Evolutionary conservation across 352 stramenopile genomes (phyloP).

Genomic region (Phytopythium cucurbitacearum): DNA sequence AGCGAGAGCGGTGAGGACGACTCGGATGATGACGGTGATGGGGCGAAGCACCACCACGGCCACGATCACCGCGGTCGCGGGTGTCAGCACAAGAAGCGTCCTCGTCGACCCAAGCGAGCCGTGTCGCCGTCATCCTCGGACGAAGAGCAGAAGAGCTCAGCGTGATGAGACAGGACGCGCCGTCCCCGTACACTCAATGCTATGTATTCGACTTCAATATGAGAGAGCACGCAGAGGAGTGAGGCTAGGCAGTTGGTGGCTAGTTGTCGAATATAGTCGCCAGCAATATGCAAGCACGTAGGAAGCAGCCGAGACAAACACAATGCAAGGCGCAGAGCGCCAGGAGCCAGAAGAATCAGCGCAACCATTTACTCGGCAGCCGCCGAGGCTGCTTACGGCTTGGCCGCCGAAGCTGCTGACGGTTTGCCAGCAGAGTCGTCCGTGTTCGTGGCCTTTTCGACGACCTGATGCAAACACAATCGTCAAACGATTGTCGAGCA

Average conservation of each 20-base stretch:
- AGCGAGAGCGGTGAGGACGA: conserved; percentile 85
- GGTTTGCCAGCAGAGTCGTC: background rate
- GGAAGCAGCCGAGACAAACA: no score
- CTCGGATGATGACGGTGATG: conserved; percentile 19
- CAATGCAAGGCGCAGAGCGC: no score
- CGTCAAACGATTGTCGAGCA: background rate
- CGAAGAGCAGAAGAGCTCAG: conserved; percentile 23
- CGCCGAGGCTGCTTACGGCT: background rate
- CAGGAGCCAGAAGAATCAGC: no score
- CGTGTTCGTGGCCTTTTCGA: background rate
- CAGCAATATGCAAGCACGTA: no score
- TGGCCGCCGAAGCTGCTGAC: background rate
- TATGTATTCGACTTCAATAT: no score
- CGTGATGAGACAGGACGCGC: background rate
- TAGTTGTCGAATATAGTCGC: no score
- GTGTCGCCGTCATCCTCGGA: conserved; percentile 30
- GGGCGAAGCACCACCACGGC: conserved; percentile 7
- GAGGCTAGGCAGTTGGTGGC: no score
- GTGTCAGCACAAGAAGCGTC: conserved; percentile 28
- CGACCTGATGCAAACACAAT: background rate
- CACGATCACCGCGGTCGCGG: conserved; percentile 19
- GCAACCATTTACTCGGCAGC: conserved; percentile 9
- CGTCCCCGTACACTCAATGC: no score
- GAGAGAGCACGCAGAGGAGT: no score
- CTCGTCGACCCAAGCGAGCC: conserved; percentile 18